Base-by-base conservation (phyloP, 495 filamentous ascomycete species). In the Neurospora sp. region DNA sequence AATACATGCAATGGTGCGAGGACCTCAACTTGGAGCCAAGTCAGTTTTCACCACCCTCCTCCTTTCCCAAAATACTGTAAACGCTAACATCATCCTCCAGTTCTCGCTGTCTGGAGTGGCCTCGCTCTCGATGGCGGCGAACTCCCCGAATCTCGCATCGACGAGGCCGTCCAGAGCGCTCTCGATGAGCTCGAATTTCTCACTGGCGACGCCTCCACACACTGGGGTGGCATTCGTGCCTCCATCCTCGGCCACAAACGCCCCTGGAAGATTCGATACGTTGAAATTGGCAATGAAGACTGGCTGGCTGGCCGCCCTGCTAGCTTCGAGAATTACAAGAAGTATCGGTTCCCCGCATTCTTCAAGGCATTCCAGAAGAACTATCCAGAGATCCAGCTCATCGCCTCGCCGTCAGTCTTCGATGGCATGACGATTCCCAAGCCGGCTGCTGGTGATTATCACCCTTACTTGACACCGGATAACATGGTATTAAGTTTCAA, bases 221-320 rank as follows among this genome's bases (percentile, higher is more conserved):
- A 88, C 10, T 91, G 87, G 81, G 90, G 90, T 38, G 82, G 85
- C 10, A 76, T 87, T 11, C 86, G 90, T 44, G 88, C 87, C 16
- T 41, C 68, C 31, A 74, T 81, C 11, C 82, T 89, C 10, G 90
- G 89, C 12, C 84, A 89, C 71, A 81, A 85, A 2, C 81, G 88
- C 41, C 89, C 90, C 5, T 91, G 85, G 81, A 81, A 75, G 27
- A 80, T 91, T 70, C 84, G 83, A 70, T 89, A 86, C 70, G 88
- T 91, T 41, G 90, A 91, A 76, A 84, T 92, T 75, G 90, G 90
- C 37, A 91, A 91, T 74, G 89, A 92, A 76, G 89, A 91, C 71
- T 87, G 84, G 77, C 86, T 90, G 20, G 80, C 82, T n/a, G 79
- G 79, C 3, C 75, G 79, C 9, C 75, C 81, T 4, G 42, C 71